Base-by-base conservation (phyloP, 1,284 basidiomycete genomes). In the Waitea zeae region DNA sequence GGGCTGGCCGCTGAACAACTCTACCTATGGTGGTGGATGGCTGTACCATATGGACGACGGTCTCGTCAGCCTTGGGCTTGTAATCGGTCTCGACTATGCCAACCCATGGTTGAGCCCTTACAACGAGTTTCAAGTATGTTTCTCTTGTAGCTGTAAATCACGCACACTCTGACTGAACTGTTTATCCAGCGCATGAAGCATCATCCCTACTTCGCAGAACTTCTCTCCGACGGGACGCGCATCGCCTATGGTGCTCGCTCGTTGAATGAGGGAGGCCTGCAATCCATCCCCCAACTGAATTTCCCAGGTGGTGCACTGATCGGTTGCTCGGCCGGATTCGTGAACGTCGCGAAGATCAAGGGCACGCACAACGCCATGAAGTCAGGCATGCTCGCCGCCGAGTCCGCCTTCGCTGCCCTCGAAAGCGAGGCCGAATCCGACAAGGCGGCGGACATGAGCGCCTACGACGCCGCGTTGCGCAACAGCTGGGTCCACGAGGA, bases 291-390 rank as follows among this genome's bases (percentile, higher is more conserved):
- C 3, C 78, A 79, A 50, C 66, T 97, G 28, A 61, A 88, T 49
- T 98, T 98, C 67, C 89, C 92, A 0, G 93, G 95, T 12, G 93
- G 95, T 20, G 93, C 90, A 0, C 59, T 98, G 31, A 75, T 99
- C 33, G 93, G 93, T 1, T 97, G 93, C 58, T 82, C 89, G 1
- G 93, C 93, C 1, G 95, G 89, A 15, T 93, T 98, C 57, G 69
- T 98, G 39, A 98, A 98, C 57, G 73, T 96, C 12, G 83, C 92
- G 27, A 98, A 97, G 61, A 98, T 98, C 59, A 98, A 98, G 56
- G 93, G 93, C n/a, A 95, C 92, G 0, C 95, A 98, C 55, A 97
- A 93, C 41, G 92, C 93, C n/a, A 97, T 98, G 93, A 95, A 97
- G 64, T 87, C 81, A 30, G 93, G 93, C 14, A 97, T 97, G 79